phyloP scores from a whole-genome alignment of 2,329 filamentous ascomycete species.

The Calonectria henricotiae region DNA sequence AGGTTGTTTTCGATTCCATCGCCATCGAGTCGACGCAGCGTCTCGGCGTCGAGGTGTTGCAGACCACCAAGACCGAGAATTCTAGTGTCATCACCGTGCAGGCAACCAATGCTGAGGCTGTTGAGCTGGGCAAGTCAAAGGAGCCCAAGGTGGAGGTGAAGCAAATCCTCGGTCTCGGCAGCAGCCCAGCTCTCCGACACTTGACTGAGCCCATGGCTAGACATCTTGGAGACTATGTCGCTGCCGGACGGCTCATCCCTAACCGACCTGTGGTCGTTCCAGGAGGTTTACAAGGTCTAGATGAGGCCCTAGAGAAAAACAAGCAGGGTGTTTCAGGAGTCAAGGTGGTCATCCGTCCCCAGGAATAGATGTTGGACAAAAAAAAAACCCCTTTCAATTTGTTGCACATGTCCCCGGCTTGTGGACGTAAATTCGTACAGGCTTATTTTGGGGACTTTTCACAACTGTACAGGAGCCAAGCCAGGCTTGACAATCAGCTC shows the following conservation, averaged over 20 bases:
- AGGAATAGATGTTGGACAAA: neutral
- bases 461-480: too few relatives aligned
- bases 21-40: conserved; percentile 1
- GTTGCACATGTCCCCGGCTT: too few relatives aligned
- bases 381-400: too few relatives aligned
- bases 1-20: conserved; percentile 1
- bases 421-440: too few relatives aligned
- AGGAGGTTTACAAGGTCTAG: neutral
- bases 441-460: too few relatives aligned
- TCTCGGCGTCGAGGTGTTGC: conserved; percentile 5
- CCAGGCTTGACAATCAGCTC: too few relatives aligned
- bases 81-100: neutral
- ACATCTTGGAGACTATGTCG: conserved; percentile 7
- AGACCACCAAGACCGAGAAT: conserved; percentile 5
- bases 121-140: conserved; percentile 5
- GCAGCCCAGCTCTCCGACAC: conserved; percentile 13
- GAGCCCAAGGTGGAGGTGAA: conserved; percentile 8
- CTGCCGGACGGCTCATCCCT: neutral
- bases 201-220: conserved; percentile 12
- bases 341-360: conserved; percentile 11
- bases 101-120: neutral
- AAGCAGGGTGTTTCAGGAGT: conserved; percentile 15
- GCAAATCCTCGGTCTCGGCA: conserved; percentile 10
- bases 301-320: conserved; percentile 5
- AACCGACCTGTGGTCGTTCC: conserved; percentile 1